Percentiles rank a stretch among this genome's conserved stretches.
phyloP scores from a whole-genome alignment of 2,329 filamentous ascomycete species.

The Macrophomina pseudophaseolina region DNA sequence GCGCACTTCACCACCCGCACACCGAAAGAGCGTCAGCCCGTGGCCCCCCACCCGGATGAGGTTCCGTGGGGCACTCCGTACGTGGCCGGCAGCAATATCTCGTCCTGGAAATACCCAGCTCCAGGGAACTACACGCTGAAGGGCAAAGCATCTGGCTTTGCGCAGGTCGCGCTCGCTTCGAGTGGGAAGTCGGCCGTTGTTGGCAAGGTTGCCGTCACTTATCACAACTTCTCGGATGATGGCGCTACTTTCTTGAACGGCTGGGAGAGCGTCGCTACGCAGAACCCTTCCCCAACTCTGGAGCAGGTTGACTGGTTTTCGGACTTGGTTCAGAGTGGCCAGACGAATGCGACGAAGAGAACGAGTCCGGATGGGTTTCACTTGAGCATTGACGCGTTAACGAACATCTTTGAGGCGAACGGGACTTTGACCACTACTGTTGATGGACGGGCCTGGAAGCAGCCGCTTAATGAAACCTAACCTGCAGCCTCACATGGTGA shows the following conservation, averaged over 20 bases:
- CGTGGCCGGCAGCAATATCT: constrained; percentile 29
- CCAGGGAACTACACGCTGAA: constrained; percentile 30
- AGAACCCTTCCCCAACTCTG: constrained; percentile 31
- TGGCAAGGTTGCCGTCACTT: constrained; percentile 41
- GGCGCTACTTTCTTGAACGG: constrained; percentile 42
- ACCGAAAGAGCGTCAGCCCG: constrained; percentile 32
- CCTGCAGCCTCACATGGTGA: no score
- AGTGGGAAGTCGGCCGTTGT: constrained; percentile 24
- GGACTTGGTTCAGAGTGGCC: constrained; percentile 43
- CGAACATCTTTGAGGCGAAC: constrained; percentile 50
- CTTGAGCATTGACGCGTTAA: constrained; percentile 45
- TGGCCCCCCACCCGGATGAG: constrained; percentile 36
- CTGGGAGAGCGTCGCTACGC: constrained; percentile 41
- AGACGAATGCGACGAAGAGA: constrained; percentile 41
- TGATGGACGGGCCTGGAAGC: constrained; percentile 44
- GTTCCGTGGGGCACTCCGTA: constrained; percentile 46
- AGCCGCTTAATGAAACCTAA: constrained; percentile 45
- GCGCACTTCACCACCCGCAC: constrained; percentile 44
- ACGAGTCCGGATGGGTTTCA: constrained; percentile 49
- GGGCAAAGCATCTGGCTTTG: constrained; percentile 29
- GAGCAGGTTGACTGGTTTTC: constrained; percentile 47
- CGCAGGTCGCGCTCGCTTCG: constrained; percentile 31
- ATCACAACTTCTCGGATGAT: constrained; percentile 47
- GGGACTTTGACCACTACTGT: constrained; percentile 48
- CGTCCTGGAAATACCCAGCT: not conserved